A percentile compares a stretch with the other conserved stretches of the same genome.
Conservation (phyloP, 2,329 filamentous ascomycete species). For the Dendryphion nanum region DNA sequence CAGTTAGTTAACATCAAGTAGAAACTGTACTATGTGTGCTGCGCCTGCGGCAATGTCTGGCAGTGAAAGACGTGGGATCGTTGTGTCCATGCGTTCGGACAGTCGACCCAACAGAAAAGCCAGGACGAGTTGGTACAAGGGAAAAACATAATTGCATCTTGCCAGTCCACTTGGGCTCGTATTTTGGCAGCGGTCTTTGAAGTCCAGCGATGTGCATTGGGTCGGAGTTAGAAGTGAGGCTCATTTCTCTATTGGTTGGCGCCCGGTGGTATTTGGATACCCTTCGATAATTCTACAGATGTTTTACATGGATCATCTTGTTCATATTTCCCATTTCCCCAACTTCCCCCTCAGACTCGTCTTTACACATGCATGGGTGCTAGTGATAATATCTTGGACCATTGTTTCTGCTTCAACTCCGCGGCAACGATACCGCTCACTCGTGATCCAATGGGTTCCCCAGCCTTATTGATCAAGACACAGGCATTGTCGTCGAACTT, state of each 20-base stretch:
- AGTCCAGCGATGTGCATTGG: conserved; percentile 20
- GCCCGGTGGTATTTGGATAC: conserved; percentile 33
- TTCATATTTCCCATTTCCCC: background rate
- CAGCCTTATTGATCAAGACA: conserved; percentile 93
- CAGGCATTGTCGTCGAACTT: conserved; percentile 98
- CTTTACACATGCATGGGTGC: conserved; percentile 75
- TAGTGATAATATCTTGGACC: conserved; percentile 97
- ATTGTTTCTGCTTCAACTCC: conserved; percentile 88
- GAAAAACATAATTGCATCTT: too few relatives aligned
- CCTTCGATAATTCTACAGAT: conserved; percentile 31
- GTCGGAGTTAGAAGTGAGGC: conserved; percentile 29
- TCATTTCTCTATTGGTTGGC: conserved; percentile 22
- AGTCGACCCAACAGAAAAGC: too few relatives aligned
- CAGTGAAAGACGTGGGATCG: conserved; percentile 22
- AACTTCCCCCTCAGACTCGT: background rate
- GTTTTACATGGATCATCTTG: conserved; percentile 15
- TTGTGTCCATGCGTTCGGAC: background rate
- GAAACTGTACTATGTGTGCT: conserved; percentile 71
- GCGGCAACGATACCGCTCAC: conserved; percentile 74
- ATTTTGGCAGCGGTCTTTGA: background rate
- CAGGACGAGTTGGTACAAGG: too few relatives aligned
- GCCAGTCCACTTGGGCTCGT: background rate
- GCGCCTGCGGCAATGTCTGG: conserved; percentile 88
- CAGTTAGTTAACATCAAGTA: conserved; percentile 22
- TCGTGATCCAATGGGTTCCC: conserved; percentile 89